Evolutionary conservation across 495 filamentous ascomycete genomes (phyloP).

Genomic region (Neurospora sp.): DNA sequence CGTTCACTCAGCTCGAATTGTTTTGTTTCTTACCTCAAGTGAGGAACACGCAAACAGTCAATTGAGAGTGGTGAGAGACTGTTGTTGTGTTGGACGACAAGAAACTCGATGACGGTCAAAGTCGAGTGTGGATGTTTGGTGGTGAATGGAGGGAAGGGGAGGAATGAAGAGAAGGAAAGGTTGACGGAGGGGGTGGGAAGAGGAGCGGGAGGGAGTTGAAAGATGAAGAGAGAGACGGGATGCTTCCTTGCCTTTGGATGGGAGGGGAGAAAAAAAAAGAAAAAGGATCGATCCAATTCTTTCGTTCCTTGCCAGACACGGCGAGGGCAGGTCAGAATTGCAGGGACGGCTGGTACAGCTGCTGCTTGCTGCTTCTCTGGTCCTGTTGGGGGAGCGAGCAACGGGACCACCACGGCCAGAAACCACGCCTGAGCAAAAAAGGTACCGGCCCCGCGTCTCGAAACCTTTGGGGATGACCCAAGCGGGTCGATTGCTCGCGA

Average conservation of each 20-base stretch:
- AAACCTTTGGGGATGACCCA: constrained; percentile 24
- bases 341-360: background rate
- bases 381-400: constrained; percentile 8
- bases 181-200: constrained; percentile 1
- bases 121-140: background rate
- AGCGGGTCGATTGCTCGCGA: constrained; percentile 16
- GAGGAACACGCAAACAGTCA: constrained; percentile 10
- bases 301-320: background rate
- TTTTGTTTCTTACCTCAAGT: constrained; percentile 6
- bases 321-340: background rate
- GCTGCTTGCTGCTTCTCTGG: constrained; percentile 4
- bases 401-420: background rate
- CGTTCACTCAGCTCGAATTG: background rate
- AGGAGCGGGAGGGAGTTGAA: background rate
- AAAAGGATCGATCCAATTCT: background rate
- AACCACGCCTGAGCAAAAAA: constrained; percentile 11
- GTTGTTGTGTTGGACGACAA: background rate
- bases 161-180: background rate
- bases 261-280: constrained; percentile 4
- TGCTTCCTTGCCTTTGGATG: constrained; percentile 7
- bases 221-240: constrained; percentile 5
- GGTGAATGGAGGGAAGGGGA: background rate
- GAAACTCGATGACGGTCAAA: background rate
- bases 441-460: constrained; percentile 18
- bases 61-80: constrained; percentile 2